Evolutionary conservation across 371 early-diverging fungal species (phyloP).

Genomic region (Choanephora cucurbitarum): DNA sequence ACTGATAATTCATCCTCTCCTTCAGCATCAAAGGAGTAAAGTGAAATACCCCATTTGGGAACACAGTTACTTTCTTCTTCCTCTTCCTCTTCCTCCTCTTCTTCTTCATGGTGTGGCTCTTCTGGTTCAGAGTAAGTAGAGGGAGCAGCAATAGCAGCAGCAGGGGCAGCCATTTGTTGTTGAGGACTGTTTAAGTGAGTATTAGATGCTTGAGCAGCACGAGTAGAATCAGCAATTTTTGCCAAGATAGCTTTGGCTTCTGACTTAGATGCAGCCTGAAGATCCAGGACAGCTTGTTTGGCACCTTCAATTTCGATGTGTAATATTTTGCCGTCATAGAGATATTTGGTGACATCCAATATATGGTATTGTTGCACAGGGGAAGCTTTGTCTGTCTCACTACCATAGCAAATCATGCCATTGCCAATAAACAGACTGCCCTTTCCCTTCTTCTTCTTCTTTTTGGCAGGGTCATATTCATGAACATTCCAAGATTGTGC

Average conservation of each 20-base stretch:
- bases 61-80: conserved; percentile 34
- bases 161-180: conserved; percentile 26
- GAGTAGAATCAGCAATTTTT: conserved; percentile 62
- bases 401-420: conserved; percentile 66
- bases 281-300: conserved; percentile 59
- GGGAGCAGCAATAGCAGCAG: conserved; percentile 9
- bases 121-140: too few relatives aligned
- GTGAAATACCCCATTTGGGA: conserved; percentile 67
- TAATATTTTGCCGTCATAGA: conserved; percentile 64
- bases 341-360: conserved; percentile 58
- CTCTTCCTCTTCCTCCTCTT: conserved; percentile 16
- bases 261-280: conserved; percentile 66
- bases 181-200: conserved; percentile 19
- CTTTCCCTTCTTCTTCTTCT: conserved; percentile 77
- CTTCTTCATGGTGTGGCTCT: conserved; percentile 1
- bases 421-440: conserved; percentile 73
- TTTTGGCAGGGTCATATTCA: conserved; percentile 69
- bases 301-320: conserved; percentile 63
- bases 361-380: conserved; percentile 71
- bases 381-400: conserved; percentile 71
- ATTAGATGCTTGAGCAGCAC: conserved; percentile 39
- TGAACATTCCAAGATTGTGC: conserved; percentile 49
- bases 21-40: conserved; percentile 78
- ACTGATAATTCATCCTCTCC: conserved; percentile 78
- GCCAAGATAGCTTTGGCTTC: conserved; percentile 69